Evolutionary conservation across 768 basidiomycete species (phyloP).

Genomic region (Leucosporidium yakuticum): DNA sequence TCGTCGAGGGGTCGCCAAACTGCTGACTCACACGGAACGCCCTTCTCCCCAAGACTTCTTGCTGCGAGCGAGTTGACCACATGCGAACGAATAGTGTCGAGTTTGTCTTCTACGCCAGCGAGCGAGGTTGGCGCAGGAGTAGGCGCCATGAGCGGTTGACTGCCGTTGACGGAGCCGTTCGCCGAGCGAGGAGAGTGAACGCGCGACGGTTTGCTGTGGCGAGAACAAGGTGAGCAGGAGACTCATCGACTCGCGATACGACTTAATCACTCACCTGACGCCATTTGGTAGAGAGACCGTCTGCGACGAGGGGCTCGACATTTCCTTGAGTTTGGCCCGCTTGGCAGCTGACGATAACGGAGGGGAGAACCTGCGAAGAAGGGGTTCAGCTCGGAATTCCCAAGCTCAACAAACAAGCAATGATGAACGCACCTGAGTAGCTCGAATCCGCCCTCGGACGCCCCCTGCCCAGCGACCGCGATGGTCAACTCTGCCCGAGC

Average conservation of each 20-base stretch:
- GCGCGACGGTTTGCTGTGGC: no score
- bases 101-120: constrained; percentile 21
- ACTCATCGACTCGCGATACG: no score
- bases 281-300: no score
- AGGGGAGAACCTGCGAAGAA: constrained; percentile 1
- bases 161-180: no score
- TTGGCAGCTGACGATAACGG: constrained; percentile 2
- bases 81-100: constrained; percentile 7
- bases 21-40: neutral
- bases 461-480: neutral
- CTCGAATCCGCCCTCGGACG: constrained; percentile 23
- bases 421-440: constrained; percentile 24
- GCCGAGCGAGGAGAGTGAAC: no score
- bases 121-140: neutral
- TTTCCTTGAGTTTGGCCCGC: constrained; percentile 1
- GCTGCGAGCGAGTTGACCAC: constrained; percentile 24
- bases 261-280: no score
- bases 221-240: no score
- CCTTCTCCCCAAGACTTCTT: neutral
- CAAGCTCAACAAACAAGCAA: neutral
- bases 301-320: neutral
- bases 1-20: neutral
- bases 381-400: neutral
- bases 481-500: constrained; percentile 12
- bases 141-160: no score